phyloP scores from a whole-genome alignment of 2,329 filamentous ascomycete genomes.

The Pestalotiopsis sp. region DNA sequence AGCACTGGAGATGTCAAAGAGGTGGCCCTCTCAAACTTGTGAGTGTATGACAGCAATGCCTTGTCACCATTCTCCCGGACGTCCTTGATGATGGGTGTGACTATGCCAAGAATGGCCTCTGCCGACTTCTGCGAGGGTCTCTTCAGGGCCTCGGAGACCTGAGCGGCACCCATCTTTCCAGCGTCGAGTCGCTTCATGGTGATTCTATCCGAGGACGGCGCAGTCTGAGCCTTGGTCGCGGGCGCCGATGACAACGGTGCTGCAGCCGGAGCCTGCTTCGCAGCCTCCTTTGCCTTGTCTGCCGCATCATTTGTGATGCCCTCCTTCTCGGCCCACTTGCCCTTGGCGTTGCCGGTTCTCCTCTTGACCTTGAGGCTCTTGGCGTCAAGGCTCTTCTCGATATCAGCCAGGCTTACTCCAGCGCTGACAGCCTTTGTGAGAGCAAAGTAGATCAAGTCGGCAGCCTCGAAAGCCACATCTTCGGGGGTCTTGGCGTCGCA shows the following conservation, averaged over 20 bases:
- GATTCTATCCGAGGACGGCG: constrained; percentile 55
- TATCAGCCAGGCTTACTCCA: constrained; percentile 82
- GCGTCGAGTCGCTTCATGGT: constrained; percentile 80
- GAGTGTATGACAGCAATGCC: constrained; percentile 87
- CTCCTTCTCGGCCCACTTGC: constrained; percentile 84
- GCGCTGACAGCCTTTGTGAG: constrained; percentile 84
- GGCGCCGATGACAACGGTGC: constrained; percentile 34
- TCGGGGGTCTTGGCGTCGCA: constrained; percentile 81
- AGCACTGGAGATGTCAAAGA: constrained; percentile 87
- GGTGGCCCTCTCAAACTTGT: constrained; percentile 97
- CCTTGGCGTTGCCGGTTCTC: constrained; percentile 90
- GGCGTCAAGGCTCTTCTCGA: constrained; percentile 88
- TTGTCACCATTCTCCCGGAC: constrained; percentile 83
- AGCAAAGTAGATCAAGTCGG: constrained; percentile 94
- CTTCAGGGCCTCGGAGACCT: constrained; percentile 74
- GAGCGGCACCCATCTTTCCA: constrained; percentile 59
- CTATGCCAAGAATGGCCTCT: constrained; percentile 90
- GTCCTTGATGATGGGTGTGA: constrained; percentile 87
- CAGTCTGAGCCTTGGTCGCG: constrained; percentile 40
- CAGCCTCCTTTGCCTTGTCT: constrained; percentile 33
- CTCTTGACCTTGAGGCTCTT: constrained; percentile 96
- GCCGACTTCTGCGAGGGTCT: constrained; percentile 92
- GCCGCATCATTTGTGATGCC: constrained; percentile 52
- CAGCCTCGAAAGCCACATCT: constrained; percentile 90
- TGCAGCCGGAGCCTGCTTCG: constrained; percentile 33